Conservation (phyloP, 495 filamentous ascomycete species). For the Xanthoparmelia taractica region DNA sequence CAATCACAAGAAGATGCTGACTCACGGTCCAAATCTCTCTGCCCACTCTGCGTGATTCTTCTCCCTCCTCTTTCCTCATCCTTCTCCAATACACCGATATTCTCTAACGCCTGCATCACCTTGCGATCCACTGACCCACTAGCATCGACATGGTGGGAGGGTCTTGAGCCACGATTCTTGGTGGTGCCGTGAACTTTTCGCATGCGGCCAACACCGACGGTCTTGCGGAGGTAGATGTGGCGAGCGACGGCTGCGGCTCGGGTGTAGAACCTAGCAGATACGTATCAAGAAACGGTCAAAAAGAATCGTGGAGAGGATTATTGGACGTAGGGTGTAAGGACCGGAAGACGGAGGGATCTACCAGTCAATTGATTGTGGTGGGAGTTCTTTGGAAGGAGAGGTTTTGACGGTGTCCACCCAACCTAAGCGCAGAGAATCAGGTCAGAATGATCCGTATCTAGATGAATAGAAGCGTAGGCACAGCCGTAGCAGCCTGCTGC, state of each 20-base stretch:
- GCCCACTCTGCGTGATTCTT: constrained; percentile 90
- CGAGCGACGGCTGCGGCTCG: constrained; percentile 92
- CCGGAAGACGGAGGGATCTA: constrained; percentile 30
- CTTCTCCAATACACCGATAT: constrained; percentile 93
- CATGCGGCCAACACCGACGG: constrained; percentile 90
- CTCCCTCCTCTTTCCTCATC: constrained; percentile 97
- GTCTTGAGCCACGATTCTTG: constrained; percentile 93
- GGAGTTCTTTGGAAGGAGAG: constrained; percentile 88
- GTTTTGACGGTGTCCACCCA: constrained; percentile 99
- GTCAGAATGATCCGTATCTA: background rate
- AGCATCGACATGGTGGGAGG: constrained; percentile 91
- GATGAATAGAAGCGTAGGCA: background rate
- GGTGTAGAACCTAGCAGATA: constrained; percentile 71
- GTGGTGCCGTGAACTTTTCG: constrained; percentile 87
- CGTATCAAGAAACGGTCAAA: background rate
- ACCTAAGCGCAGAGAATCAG: constrained; percentile 43
- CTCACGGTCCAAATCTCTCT: constrained; percentile 95
- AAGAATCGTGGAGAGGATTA: constrained; percentile 16
- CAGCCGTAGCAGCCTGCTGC: background rate
- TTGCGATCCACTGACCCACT: constrained; percentile 92
- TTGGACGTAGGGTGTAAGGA: background rate
- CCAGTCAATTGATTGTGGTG: constrained; percentile 95
- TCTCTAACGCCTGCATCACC: constrained; percentile 91
- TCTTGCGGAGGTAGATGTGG: constrained; percentile 98
- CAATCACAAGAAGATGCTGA: background rate